These are phyloP conservation scores for Baudoinia panamericana DNA, from an alignment of 495 filamentous ascomycete genomes.

Conservation along the genomic window DNA sequence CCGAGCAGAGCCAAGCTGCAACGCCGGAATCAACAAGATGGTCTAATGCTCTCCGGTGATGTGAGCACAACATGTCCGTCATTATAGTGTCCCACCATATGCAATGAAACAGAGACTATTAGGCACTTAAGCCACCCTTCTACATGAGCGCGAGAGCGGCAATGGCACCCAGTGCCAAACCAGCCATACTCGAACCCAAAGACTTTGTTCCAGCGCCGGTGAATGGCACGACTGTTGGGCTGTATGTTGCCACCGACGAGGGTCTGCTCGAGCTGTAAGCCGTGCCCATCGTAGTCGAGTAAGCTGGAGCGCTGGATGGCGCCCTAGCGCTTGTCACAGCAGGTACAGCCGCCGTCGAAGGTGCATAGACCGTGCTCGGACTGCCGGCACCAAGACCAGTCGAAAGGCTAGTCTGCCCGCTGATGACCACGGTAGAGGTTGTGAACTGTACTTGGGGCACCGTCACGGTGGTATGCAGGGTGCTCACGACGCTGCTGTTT, in stretches of 20 bases:
- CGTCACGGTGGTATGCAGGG: conserved; percentile 47
- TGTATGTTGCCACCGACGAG: neutral
- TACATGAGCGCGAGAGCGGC: conserved; percentile 26
- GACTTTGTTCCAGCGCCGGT: conserved; percentile 24
- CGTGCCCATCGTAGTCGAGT: conserved; percentile 18
- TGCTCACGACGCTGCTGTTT: conserved; percentile 40
- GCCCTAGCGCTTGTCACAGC: neutral
- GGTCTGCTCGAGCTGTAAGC: conserved; percentile 8
- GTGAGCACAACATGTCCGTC: neutral
- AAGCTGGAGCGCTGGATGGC: neutral
- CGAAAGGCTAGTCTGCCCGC: conserved; percentile 25
- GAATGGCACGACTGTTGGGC: conserved; percentile 17
- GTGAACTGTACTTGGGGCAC: conserved; percentile 66
- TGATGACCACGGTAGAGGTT: conserved; percentile 34
- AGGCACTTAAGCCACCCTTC: neutral
- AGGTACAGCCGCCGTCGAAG: conserved; percentile 15
- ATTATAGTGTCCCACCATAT: neutral
- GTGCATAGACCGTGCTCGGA: conserved; percentile 28
- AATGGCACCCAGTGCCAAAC: conserved; percentile 20
- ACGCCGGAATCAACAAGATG: neutral
- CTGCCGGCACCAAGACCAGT: conserved; percentile 42
- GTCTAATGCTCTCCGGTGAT: neutral
- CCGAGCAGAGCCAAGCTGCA: neutral
- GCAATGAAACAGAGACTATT: neutral
- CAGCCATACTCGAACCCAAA: conserved; percentile 9